Percentiles rank a stretch among this genome's conserved stretches.
Evolutionary conservation across 257 asterid genomes (phyloP).

Genomic region (Lithospermum erythrorhizon): DNA sequence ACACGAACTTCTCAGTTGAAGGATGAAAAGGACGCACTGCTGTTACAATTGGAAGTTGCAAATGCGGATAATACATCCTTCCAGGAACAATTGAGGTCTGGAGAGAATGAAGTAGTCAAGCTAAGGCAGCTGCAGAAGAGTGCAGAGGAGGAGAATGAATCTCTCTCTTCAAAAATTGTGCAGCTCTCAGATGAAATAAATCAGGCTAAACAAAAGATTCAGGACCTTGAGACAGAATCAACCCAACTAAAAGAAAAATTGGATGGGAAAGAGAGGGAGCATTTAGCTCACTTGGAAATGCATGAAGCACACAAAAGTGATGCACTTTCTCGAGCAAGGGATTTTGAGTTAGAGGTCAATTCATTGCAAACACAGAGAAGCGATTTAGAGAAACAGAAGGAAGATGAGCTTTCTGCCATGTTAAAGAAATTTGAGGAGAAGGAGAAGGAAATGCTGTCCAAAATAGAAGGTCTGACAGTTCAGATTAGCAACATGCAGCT

Average conservation of each 20-base stretch:
- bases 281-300: conserved; percentile 47
- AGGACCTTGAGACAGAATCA: conserved; percentile 34
- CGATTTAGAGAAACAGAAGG: conserved; percentile 58
- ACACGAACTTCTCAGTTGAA: conserved; percentile 20
- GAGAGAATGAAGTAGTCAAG: conserved; percentile 36
- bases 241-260: conserved; percentile 27
- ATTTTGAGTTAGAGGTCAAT: conserved; percentile 59
- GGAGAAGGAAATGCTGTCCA: conserved; percentile 38
- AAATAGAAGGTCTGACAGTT: conserved; percentile 36
- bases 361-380: conserved; percentile 38
- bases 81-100: conserved; percentile 29
- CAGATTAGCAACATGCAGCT: conserved; percentile 35
- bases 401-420: conserved; percentile 44
- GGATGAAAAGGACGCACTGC: conserved; percentile 32
- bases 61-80: conserved; percentile 26
- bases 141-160: conserved; percentile 27
- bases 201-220: conserved; percentile 29
- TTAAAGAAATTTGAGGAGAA: conserved; percentile 44
- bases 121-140: conserved; percentile 24
- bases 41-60: conserved; percentile 36
- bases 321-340: conserved; percentile 40
- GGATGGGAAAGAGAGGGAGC: conserved; percentile 52
- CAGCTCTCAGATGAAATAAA: conserved; percentile 29
- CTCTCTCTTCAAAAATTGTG: conserved; percentile 25
- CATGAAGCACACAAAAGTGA: conserved; percentile 67